Conservation (phyloP, 495 filamentous ascomycete species). For the Cercophora scortea region DNA sequence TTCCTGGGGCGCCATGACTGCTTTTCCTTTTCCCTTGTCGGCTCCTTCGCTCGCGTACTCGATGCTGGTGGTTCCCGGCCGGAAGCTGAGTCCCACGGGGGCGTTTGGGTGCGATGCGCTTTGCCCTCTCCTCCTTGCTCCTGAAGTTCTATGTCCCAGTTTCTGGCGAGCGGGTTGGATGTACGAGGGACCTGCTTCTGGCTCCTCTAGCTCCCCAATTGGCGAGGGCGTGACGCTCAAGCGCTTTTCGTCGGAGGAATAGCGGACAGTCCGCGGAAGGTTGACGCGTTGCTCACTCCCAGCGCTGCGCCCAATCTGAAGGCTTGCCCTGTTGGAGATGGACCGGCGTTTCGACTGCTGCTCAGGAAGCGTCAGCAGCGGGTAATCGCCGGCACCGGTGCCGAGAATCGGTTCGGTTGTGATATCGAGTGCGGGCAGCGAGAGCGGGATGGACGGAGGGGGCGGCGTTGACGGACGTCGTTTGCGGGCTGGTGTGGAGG, state of each 20-base stretch:
- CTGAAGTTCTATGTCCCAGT: neutral
- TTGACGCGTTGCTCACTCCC: slow-evolving; percentile 60
- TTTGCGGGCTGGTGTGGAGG: slow-evolving; percentile 15
- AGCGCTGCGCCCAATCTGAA: slow-evolving; percentile 58
- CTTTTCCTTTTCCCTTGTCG: slow-evolving; percentile 37
- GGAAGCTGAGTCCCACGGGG: slow-evolving; percentile 23
- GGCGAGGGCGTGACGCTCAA: slow-evolving; percentile 23
- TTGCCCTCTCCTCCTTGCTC: slow-evolving; percentile 17
- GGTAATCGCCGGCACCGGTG: slow-evolving; percentile 52
- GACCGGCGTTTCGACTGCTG: slow-evolving; percentile 51
- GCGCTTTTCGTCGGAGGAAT: slow-evolving; percentile 43
- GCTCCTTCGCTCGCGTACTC: neutral
- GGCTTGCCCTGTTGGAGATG: slow-evolving; percentile 47
- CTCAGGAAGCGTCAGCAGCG: slow-evolving; percentile 62
- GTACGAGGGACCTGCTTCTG: slow-evolving; percentile 20
- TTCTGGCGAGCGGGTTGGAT: slow-evolving; percentile 1
- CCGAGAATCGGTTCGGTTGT: slow-evolving; percentile 21
- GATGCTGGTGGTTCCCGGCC: slow-evolving; percentile 2
- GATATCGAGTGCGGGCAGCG: slow-evolving; percentile 30
- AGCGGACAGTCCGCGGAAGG: slow-evolving; percentile 50
- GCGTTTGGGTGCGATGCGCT: slow-evolving; percentile 22
- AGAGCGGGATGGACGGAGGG: slow-evolving; percentile 39
- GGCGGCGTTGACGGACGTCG: slow-evolving; percentile 38
- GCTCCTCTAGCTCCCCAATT: slow-evolving; percentile 18
- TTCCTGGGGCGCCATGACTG: slow-evolving; percentile 28